Percentiles rank a stretch among this genome's conserved stretches.
Conservation (phyloP, 352 stramenopile genomes). For the Pythium brassicae region DNA sequence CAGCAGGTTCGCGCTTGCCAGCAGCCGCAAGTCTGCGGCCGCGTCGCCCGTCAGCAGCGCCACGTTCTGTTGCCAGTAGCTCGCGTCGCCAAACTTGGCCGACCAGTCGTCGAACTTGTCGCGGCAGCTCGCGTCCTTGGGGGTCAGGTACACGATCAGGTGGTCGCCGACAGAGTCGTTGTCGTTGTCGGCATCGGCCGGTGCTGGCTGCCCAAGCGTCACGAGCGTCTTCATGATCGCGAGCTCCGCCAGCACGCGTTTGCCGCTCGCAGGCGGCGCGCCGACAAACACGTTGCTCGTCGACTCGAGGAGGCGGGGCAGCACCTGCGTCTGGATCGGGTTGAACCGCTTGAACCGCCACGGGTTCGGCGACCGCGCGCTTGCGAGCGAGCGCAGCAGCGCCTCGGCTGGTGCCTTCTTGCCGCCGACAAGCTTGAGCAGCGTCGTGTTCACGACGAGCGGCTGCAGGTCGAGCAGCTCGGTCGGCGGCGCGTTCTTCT, state of each 20-base stretch:
- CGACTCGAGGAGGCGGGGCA: slow-evolving; percentile 94
- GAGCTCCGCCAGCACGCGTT: slow-evolving; percentile 93
- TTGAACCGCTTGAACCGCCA: slow-evolving; percentile 95
- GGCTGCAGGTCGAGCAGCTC: slow-evolving; percentile 98
- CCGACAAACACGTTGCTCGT: slow-evolving; percentile 95
- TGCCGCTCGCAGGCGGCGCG: slow-evolving; percentile 93
- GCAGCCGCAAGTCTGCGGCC: slow-evolving; percentile 89
- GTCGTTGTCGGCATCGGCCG: too few species aligned
- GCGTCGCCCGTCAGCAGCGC: slow-evolving; percentile 93
- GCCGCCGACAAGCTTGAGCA: slow-evolving; percentile 58
- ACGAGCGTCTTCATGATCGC: slow-evolving; percentile 93
- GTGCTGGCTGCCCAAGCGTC: slow-evolving; percentile 43
- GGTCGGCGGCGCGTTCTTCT: slow-evolving; percentile 96
- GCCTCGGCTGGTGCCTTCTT: slow-evolving; percentile 60
- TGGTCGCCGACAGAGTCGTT: slow-evolving; percentile 66
- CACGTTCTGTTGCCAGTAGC: slow-evolving; percentile 82
- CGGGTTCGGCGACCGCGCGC: slow-evolving; percentile 30
- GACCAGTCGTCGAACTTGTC: slow-evolving; percentile 82
- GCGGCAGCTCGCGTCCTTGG: slow-evolving; percentile 74
- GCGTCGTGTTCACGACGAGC: slow-evolving; percentile 87
- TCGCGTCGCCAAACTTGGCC: slow-evolving; percentile 78
- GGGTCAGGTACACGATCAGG: slow-evolving; percentile 93
- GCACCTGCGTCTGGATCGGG: slow-evolving; percentile 98
- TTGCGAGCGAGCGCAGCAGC: slow-evolving; percentile 46
- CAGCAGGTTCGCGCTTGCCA: slow-evolving; percentile 90